Base-by-base conservation (phyloP, 768 basidiomycete genomes). In the Chalciporus sphaerocephalus region DNA sequence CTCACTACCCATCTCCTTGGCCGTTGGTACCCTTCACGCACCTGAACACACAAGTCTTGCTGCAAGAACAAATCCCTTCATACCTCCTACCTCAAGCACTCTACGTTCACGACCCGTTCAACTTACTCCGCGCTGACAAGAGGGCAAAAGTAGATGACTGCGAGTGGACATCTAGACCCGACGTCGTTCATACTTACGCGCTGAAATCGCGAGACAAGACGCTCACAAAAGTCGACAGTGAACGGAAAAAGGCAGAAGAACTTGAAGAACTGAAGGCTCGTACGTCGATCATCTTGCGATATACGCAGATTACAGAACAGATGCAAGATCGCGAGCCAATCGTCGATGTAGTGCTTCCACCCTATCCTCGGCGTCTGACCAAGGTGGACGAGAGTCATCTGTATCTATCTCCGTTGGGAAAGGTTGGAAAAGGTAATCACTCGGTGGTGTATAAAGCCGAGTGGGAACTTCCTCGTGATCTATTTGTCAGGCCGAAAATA, bases 391-490 rank as follows among this genome's bases (percentile, higher is more conserved):
- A 71, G 42, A 74, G 72, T 1, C 78, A 81, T 53, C 63, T 82
- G 13, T 76, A 79, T 43, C 50, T 83, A 41, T 69, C 70, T 2
- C 68, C 71, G 0, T 23, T 35, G 0, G 54, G 67, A 24, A 54
- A 38, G 23, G 48, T 70, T 6, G 81, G 80, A 5, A 0, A 12
- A 0, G 81, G 83, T 0, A 53, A 78, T 52, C 82, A 84, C 54
- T 83, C 82, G 0, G 38, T 60, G 27, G 76, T 79, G 0, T 75
- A 77, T 52, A 54, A 66, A 32, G 77, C 70, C 6, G 74, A 78
- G 44, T 74, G 74, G 67, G 76, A 78, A 32, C 54, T 83, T 2
- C 80, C 81, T 1, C 69, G 72, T 1, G 59, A 66, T 15, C 15
- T 72, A 4, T 59, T 78, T 5, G 42, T 62, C 5, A 60, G 56